Base-by-base conservation (phyloP, 1,139 yeast species). In the Magnusiomyces paraingens region DNA sequence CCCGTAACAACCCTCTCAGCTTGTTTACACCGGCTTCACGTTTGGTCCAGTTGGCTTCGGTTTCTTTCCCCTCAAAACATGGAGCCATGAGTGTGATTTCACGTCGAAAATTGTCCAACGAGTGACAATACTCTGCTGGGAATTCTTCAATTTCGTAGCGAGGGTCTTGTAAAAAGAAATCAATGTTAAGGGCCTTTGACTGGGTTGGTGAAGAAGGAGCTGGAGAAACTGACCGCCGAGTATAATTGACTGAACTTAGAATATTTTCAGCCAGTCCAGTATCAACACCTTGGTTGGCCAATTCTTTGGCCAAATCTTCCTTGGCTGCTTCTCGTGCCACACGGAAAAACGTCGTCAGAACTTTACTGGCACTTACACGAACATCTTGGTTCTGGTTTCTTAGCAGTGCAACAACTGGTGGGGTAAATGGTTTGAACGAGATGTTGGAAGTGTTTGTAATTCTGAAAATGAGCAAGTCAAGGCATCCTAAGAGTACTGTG, bases 31-130 rank as follows among this genome's bases (percentile, higher is more conserved):
- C 73, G 55, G 77, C 77, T 62, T 91, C 97, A 63, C 99, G 76
- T 1, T 66, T 63, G 26, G 75, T 71, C 99, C 99, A 93, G 65
- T 93, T 93, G 57, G 77, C 77, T 65, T 94, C 99, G 0, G 95
- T 85, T 68, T 94, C 99, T 62, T 84, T 89, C 1, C 83, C 84
- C n/a, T 76, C 78, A 64, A 93, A 88, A 15, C 68, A 68, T 0
- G 70, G 57, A 14, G 68, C 52, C 62, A 79, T 61, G 2, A 64
- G 61, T 35, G 73, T 76, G 21, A 79, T 59, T 40, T 73, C 73
- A 21, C 66, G 65, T 15, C 64, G 58, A 17, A 81, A 59, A 2
- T 69, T 71, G 2, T 69, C 70, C 1, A 70, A 65, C 1, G 74
- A 65, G 8, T 61, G 43, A 0, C 67, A 64, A 46, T 59, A 54